Percentiles rank a stretch among this genome's conserved stretches.
phyloP scores from a whole-genome alignment of 1,284 basidiomycete species.

The Pseudozyma thailandica region DNA sequence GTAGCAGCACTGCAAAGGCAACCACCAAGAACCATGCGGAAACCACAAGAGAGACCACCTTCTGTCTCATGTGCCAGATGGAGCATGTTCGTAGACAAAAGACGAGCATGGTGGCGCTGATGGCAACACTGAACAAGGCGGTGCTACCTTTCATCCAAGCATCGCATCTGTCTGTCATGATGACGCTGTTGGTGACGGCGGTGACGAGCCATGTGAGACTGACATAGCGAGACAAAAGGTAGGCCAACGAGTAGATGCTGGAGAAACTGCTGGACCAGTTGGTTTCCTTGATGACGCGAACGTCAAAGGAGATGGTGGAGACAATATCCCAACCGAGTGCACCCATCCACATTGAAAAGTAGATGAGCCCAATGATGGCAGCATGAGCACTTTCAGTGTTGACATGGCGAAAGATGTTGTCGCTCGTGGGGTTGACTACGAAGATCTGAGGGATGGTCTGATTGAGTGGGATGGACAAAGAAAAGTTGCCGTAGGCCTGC shows the following conservation, averaged over 20 bases:
- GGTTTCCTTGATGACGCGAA: slow-evolving; percentile 50
- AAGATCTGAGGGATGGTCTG: slow-evolving; percentile 37
- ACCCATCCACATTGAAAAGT: slow-evolving; percentile 60
- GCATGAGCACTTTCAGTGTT: slow-evolving; percentile 37
- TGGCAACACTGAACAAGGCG: slow-evolving; percentile 47
- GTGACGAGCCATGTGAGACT: slow-evolving; percentile 55
- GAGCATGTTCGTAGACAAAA: slow-evolving; percentile 57
- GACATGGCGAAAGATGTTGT: slow-evolving; percentile 51
- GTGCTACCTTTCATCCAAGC: slow-evolving; percentile 43
- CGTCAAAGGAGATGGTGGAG: slow-evolving; percentile 51
- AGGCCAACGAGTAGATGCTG: slow-evolving; percentile 53
- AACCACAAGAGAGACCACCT: slow-evolving; percentile 46
- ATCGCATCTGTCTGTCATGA: slow-evolving; percentile 40
- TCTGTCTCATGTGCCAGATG: slow-evolving; percentile 53
- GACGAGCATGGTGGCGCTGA: slow-evolving; percentile 56
- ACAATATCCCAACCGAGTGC: slow-evolving; percentile 62
- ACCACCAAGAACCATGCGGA: slow-evolving; percentile 47
- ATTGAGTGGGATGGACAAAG: slow-evolving; percentile 5
- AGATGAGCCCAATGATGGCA: slow-evolving; percentile 51
- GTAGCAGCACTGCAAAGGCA: slow-evolving; percentile 44
- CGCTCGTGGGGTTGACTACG: slow-evolving; percentile 44
- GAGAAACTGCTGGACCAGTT: slow-evolving; percentile 51
- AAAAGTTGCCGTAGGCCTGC: slow-evolving; percentile 5
- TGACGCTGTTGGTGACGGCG: slow-evolving; percentile 49
- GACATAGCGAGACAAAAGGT: slow-evolving; percentile 53